Evolutionary conservation across 257 asterid genomes (phyloP), one percentile per base, ranked within the genome.

Genomic region (Mentha longifolia): DNA sequence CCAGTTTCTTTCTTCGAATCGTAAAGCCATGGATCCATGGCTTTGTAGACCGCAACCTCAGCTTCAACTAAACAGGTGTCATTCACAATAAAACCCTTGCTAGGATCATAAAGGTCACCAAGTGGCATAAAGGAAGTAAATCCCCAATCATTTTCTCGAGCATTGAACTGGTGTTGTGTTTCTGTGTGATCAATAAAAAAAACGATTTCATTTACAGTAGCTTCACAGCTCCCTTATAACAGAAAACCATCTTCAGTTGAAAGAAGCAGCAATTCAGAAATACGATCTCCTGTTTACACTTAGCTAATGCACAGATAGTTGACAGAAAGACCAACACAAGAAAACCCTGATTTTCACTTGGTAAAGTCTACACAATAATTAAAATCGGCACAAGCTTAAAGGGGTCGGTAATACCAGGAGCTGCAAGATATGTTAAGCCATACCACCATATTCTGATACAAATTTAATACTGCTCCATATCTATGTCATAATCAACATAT

Each of bases 101-200:
- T 61, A 65, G 78, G 84, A 72, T 85, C 82, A 62, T 76, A 64
- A 62, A 85, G 82, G 22, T 83, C 86, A 67, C 39, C 52, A 50
- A 83, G 79, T 13, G 86, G 68, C 79, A 85, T 78, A 71, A 85
- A 83, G 37, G 82, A 71, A 37, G 85, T 80, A 70, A 82, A 83
- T 33, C 88, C 88, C 90, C 88, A 85, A 63, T 85, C 85, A 49
- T 66, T 81, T 79, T 76, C 88, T 39, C 86, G 77, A 68, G 85
- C 86, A 78, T 79, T 81, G 69, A 85, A 85, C 37, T 81, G 74
- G 72, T 80, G 83, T 62, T 77, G 80, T 0, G 85, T 74, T 17
- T 79, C 90, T 85, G 86, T 69, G 76, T 60, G 76, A 59, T 74
- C 42, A 62, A 62, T 17, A 22, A 22, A 79, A 65, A 13, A 59